Base-by-base conservation (phyloP, 139 green algal species). In the Tetraselmis striata region DNA sequence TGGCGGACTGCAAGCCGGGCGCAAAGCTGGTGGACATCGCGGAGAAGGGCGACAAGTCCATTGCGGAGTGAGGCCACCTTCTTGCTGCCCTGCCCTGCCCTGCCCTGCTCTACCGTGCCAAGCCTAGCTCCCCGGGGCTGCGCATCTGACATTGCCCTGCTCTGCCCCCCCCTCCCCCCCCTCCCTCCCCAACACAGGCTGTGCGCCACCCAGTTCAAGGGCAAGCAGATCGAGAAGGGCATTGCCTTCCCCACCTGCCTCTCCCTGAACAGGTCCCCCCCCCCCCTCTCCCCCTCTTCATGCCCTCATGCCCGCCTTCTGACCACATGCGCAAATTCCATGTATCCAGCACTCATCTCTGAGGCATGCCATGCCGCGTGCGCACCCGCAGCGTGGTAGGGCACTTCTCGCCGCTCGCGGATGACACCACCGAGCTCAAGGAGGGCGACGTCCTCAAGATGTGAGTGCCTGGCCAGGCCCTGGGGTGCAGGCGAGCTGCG, bases 171-270 rank as follows among this genome's bases (percentile, higher is more conserved):
- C 58, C 11, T 32, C 76, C 25, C 76, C 23, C 28, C 28, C 32
- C 31, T 59, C n/a, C 67, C 11, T 26, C 23, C 18, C 78, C 28
- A 82, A 23, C 31, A 87, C 90, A 97, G 94, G 80, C 91, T 93
- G 81, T 85, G 87, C 24, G 82, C 78, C 2, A 96, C 94, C 75
- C 92, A 97, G 75, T 99, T 97, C 93, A 97, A 98, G 87, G 95
- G 95, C 59, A 98, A 98, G 87, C 88, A 95, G 75, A 93, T 99
- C 59, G 96, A 99, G 85, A 98, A 98, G 89, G 97, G 97, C 45
- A 89, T 99, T 23, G 95, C 97, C 2, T 98, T 99, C 83, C 97
- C 97, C 27, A 98, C 94, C 29, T 99, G 95, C 88, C 80, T 98
- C 0, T 98, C 93, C 26, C 85, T 95, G 0, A 99, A 99, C 94